These are phyloP conservation scores for Tetrapisispora arboricola DNA, from an alignment of 805 yeast species.

Conservation along the genomic window DNA sequence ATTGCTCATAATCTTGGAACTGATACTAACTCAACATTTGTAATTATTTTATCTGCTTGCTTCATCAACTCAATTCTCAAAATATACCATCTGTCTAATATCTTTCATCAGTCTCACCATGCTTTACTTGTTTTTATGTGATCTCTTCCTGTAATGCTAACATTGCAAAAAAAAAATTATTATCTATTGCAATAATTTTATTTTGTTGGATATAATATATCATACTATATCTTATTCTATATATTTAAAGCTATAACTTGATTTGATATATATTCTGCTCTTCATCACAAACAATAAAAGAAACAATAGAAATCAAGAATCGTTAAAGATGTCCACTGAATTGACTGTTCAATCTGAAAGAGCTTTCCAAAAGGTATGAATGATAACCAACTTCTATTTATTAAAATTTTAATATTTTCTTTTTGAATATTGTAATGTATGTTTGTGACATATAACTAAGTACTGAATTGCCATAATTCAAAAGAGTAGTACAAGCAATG, in stretches of 20 bases:
- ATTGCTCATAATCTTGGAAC: no score
- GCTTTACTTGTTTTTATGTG: neutral
- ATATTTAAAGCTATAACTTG: neutral
- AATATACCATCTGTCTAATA: neutral
- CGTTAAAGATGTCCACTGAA: constrained; percentile 90
- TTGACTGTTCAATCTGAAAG: constrained; percentile 99
- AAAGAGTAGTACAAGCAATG: no score
- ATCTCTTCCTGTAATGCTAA: neutral
- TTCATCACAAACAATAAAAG: no score
- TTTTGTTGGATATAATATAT: no score
- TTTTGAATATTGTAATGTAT: no score
- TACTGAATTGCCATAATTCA: no score
- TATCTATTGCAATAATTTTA: neutral
- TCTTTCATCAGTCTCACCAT: neutral
- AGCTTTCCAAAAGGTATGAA: constrained; percentile 99
- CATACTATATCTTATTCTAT: no score
- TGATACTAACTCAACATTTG: no score
- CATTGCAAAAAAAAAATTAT: neutral
- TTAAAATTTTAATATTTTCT: no score
- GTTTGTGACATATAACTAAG: no score
- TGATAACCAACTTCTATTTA: neutral
- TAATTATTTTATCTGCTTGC: neutral
- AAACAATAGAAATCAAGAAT: constrained; percentile 15
- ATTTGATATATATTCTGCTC: no score
- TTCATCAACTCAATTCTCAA: no score